A percentile compares a stretch with the other conserved stretches of the same genome.
Evolutionary conservation across 192 early-diverging fungal genomes (phyloP).

Genomic region (Linnemannia elongata): DNA sequence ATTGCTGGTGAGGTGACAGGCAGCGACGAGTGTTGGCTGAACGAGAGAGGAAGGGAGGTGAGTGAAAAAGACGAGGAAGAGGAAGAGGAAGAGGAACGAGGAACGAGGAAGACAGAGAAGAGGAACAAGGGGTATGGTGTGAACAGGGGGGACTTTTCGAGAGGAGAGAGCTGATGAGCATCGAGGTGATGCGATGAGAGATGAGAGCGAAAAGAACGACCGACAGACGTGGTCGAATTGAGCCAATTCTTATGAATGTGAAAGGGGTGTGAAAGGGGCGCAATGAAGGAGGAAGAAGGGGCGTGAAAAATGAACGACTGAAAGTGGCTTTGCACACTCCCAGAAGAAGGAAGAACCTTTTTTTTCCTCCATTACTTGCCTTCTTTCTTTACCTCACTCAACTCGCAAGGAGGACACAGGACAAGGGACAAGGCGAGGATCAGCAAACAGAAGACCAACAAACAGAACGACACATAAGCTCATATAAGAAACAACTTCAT

Average conservation of each 20-base stretch:
- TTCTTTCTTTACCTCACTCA: no score
- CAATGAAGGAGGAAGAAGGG: no score
- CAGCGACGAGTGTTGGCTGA: background rate
- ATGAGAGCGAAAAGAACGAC: background rate
- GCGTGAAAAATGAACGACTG: no score
- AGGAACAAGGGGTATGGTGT: background rate
- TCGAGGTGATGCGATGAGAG: slow-evolving; percentile 3
- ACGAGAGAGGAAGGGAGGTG: background rate
- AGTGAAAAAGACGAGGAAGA: background rate
- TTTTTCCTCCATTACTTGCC: no score
- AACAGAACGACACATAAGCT: background rate
- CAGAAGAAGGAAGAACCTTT: no score
- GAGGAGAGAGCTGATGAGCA: background rate
- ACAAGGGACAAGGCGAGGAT: no score
- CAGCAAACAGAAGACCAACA: no score
- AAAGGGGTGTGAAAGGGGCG: background rate
- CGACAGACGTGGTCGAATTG: background rate
- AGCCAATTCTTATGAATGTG: background rate
- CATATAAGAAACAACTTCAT: background rate
- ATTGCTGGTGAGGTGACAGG: no score
- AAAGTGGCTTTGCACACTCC: no score
- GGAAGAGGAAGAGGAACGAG: background rate
- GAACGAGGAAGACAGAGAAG: background rate
- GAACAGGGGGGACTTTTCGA: background rate
- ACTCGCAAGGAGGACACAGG: no score